These are phyloP conservation scores for Claviceps sp. DNA, from an alignment of 2,329 filamentous ascomycete species.

Conservation along the genomic window DNA sequence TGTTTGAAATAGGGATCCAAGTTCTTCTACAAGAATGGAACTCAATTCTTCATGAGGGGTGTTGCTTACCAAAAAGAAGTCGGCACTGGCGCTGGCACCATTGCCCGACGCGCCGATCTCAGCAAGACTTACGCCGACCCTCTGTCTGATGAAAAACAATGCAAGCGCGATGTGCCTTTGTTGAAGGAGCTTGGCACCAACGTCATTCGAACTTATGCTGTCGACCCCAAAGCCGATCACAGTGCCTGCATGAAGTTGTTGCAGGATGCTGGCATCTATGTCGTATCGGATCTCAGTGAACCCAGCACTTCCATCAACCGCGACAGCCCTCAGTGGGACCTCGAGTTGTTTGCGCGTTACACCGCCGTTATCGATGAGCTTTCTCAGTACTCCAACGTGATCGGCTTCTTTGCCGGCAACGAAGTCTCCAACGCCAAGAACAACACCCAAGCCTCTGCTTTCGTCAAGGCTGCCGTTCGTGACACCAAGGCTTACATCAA, in stretches of 20 bases:
- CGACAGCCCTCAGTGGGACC: constrained; percentile 64
- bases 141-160: constrained; percentile 55
- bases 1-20: constrained; percentile 48
- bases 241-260: constrained; percentile 73
- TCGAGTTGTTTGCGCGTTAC: constrained; percentile 68
- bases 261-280: constrained; percentile 79
- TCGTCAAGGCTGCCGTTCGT: constrained; percentile 93
- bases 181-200: constrained; percentile 74
- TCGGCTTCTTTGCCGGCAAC: constrained; percentile 98
- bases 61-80: constrained; percentile 87
- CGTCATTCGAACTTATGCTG: constrained; percentile 86
- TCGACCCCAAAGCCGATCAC: constrained; percentile 71
- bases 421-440: constrained; percentile 82
- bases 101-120: constrained; percentile 13
- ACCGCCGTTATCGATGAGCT: constrained; percentile 71
- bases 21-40: constrained; percentile 74
- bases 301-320: constrained; percentile 78
- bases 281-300: constrained; percentile 81
- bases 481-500: constrained; percentile 94
- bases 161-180: constrained; percentile 76
- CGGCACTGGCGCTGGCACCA: constrained; percentile 38
- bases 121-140: constrained; percentile 62
- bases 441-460: constrained; percentile 85
- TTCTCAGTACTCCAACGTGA: constrained; percentile 72
- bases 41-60: constrained; percentile 69